These are phyloP conservation scores for Musa troglodytarum DNA, from an alignment of 176 grass and related monocot genomes.

Conservation along the genomic window DNA sequence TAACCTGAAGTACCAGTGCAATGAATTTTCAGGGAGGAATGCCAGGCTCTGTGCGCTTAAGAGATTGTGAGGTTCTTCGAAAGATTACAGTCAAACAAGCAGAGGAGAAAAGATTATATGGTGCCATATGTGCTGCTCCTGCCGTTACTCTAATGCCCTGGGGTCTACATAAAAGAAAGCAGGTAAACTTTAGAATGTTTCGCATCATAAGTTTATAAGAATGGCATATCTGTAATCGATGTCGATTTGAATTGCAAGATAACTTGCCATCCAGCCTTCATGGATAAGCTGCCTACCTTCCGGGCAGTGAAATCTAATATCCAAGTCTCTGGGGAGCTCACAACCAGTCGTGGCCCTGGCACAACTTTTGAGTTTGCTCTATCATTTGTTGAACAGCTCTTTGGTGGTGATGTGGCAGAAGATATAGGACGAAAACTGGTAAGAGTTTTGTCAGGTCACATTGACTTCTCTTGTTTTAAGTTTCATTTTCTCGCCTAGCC, in stretches of 20 bases:
- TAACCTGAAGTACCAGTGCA: not conserved
- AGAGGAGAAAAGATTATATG: slow-evolving; percentile 72
- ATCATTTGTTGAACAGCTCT: slow-evolving; percentile 84
- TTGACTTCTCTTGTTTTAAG: slow-evolving; percentile 13
- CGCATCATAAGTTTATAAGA: not conserved
- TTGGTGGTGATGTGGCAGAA: slow-evolving; percentile 46
- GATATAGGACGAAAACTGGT: slow-evolving; percentile 54
- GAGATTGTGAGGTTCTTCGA: slow-evolving; percentile 64
- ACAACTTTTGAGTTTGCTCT: slow-evolving; percentile 76
- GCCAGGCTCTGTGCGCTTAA: slow-evolving; percentile 80
- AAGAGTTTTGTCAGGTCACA: slow-evolving; percentile 1
- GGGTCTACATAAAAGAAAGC: slow-evolving; percentile 75
- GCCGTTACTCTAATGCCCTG: slow-evolving; percentile 72
- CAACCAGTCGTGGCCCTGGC: slow-evolving; percentile 78
- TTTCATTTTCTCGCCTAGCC: not conserved
- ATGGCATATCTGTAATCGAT: not conserved
- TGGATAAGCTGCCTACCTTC: slow-evolving; percentile 75
- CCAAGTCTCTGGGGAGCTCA: slow-evolving; percentile 80
- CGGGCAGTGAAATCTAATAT: slow-evolving; percentile 69
- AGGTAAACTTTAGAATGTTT: slow-evolving; percentile 34
- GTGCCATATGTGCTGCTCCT: slow-evolving; percentile 86
- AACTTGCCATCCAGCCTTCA: slow-evolving; percentile 87
- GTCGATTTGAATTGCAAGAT: slow-evolving; percentile 44
- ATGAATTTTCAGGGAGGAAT: slow-evolving; percentile 57
- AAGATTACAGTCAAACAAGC: slow-evolving; percentile 71